A percentile compares a stretch with the other conserved stretches of the same genome.
Conservation (phyloP, 2,329 filamentous ascomycete genomes). For the Trichoderma brevicompactum region DNA sequence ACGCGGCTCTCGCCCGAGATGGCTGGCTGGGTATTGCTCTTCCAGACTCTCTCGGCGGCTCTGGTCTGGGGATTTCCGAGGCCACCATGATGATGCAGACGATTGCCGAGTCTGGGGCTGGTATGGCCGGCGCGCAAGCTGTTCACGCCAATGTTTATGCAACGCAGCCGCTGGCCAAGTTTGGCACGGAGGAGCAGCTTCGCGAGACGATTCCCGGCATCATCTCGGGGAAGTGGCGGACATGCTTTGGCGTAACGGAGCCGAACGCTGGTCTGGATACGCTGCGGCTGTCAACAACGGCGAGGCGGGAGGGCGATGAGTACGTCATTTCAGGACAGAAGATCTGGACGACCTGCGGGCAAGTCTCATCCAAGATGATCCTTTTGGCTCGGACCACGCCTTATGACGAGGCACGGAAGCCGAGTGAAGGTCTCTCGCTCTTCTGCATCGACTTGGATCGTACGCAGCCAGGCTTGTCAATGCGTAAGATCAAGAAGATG, state of each 20-base stretch:
- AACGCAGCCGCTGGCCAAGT: conserved; percentile 74
- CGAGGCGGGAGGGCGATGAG: conserved; percentile 56
- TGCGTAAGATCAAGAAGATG: conserved; percentile 82
- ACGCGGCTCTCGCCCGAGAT: conserved; percentile 72
- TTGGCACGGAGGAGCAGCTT: conserved; percentile 69
- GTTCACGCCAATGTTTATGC: conserved; percentile 73
- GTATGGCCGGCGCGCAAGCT: conserved; percentile 71
- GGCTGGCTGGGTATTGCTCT: conserved; percentile 84
- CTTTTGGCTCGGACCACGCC: conserved; percentile 77
- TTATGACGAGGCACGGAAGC: conserved; percentile 67
- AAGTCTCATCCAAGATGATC: conserved; percentile 83
- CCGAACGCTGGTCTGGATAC: conserved; percentile 82
- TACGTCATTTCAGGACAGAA: conserved; percentile 79
- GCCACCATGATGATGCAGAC: conserved; percentile 89
- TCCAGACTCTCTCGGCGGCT: conserved; percentile 73
- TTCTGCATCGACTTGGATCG: conserved; percentile 80
- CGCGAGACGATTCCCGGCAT: conserved; percentile 69
- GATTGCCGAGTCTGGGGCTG: conserved; percentile 76
- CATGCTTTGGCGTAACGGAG: conserved; percentile 85
- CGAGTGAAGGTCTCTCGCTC: conserved; percentile 75
- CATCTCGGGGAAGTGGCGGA: conserved; percentile 71
- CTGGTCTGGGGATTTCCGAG: conserved; percentile 77
- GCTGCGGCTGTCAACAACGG: conserved; percentile 68
- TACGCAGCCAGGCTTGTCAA: conserved; percentile 60
- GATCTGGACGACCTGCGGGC: conserved; percentile 87